A percentile compares a stretch with the other conserved stretches of the same genome.
Evolutionary conservation across 495 filamentous ascomycete species (phyloP).

Genomic region (Haplographium delicatum): DNA sequence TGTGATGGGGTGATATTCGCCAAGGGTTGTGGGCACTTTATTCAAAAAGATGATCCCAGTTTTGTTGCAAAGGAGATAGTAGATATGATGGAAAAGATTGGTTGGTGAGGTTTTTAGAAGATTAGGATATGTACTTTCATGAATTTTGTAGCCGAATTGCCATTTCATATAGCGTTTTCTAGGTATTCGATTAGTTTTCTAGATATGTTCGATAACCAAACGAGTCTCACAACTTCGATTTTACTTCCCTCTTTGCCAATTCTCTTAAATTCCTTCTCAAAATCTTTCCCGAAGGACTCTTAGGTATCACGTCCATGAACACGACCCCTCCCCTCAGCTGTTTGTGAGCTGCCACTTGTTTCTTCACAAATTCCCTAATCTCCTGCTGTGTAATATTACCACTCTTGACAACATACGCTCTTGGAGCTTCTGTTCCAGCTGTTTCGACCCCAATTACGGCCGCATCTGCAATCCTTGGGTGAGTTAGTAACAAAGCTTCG

Average conservation of each 20-base stretch:
- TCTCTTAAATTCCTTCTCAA: constrained; percentile 53
- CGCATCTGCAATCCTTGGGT: constrained; percentile 63
- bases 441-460: constrained; percentile 66
- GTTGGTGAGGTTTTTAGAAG: too few relatives aligned
- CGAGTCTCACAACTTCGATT: constrained; percentile 1
- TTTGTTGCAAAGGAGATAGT: constrained; percentile 48
- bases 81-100: constrained; percentile 31
- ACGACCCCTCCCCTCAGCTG: constrained; percentile 64
- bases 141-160: too few relatives aligned
- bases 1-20: constrained; percentile 47
- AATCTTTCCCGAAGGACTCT: constrained; percentile 65
- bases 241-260: constrained; percentile 7
- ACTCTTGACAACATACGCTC: constrained; percentile 52
- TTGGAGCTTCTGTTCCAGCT: constrained; percentile 58
- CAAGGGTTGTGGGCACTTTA: constrained; percentile 53
- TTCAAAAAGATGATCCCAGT: constrained; percentile 55
- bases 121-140: too few relatives aligned
- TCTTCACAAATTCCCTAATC: constrained; percentile 49
- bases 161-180: too few relatives aligned
- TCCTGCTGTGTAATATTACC: constrained; percentile 24
- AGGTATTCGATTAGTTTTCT: too few relatives aligned
- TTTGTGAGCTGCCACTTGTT: constrained; percentile 57
- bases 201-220: background rate
- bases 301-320: constrained; percentile 58
- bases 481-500: constrained; percentile 69